Percentiles rank a stretch among this genome's conserved stretches.
phyloP scores from a whole-genome alignment of 2,329 filamentous ascomycete genomes.

The Nannizzia gypsea region DNA sequence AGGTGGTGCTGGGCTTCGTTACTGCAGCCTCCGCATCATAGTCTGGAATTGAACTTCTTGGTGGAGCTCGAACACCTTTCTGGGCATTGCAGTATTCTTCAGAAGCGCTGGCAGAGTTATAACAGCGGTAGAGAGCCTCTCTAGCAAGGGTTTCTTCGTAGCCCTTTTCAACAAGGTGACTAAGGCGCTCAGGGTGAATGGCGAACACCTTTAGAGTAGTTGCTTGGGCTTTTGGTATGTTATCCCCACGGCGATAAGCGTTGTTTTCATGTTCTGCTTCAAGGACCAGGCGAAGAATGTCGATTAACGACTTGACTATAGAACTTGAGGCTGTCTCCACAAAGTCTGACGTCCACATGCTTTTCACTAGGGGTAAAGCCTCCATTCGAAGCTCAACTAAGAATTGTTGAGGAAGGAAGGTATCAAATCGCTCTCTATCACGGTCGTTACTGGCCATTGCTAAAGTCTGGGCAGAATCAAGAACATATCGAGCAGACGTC shows the following conservation, averaged over 20 bases:
- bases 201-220: constrained; percentile 42
- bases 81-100: constrained; percentile 65
- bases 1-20: constrained; percentile 12
- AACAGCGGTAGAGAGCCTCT: constrained; percentile 74
- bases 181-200: constrained; percentile 39
- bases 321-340: constrained; percentile 68
- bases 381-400: constrained; percentile 74
- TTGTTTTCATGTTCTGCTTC: constrained; percentile 63
- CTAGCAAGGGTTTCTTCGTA: constrained; percentile 52
- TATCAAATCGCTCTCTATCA: constrained; percentile 46
- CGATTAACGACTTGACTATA: constrained; percentile 67
- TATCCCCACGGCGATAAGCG: constrained; percentile 52
- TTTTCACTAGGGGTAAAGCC: constrained; percentile 61
- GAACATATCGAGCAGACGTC: constrained; percentile 64
- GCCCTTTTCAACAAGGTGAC: constrained; percentile 34
- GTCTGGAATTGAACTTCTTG: constrained; percentile 55
- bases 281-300: constrained; percentile 68
- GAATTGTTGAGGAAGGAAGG: constrained; percentile 61
- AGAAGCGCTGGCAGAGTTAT: constrained; percentile 50
- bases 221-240: constrained; percentile 38
- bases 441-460: constrained; percentile 43
- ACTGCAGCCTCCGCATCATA: constrained; percentile 37
- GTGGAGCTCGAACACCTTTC: constrained; percentile 44
- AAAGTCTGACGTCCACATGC: constrained; percentile 75
- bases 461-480: constrained; percentile 58